phyloP scores from a whole-genome alignment of 192 early-diverging fungal genomes.

The Thoreauomyces humboldtii region DNA sequence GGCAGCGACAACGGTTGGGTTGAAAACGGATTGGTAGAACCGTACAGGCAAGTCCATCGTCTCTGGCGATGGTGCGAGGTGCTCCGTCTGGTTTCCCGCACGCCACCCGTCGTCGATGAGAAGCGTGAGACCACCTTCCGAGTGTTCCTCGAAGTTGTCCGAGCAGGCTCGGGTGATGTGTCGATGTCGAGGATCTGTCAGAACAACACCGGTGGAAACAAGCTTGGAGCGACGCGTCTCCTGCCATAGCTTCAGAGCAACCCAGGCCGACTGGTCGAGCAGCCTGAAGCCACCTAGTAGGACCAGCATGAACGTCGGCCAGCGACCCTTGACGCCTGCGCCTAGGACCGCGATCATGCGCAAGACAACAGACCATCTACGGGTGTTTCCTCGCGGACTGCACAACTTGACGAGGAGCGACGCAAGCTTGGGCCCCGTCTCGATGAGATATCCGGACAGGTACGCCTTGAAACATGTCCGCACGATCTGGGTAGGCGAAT shows the following conservation, averaged over 20 bases:
- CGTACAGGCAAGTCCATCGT: no score
- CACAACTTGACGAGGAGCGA: background rate
- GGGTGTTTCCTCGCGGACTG: background rate
- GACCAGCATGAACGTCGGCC: slow-evolving; percentile 26
- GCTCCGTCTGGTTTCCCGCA: no score
- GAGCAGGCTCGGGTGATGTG: no score
- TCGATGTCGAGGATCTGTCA: no score
- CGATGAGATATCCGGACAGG: slow-evolving; percentile 4
- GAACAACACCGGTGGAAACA: background rate
- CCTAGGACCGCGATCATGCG: background rate
- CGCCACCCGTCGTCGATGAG: background rate
- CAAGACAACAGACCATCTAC: background rate
- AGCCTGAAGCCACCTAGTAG: slow-evolving; percentile 19
- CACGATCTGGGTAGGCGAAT: background rate
- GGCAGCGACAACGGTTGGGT: slow-evolving; percentile 6
- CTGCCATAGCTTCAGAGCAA: background rate
- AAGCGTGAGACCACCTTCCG: background rate
- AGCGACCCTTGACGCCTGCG: background rate
- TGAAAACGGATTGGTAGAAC: background rate
- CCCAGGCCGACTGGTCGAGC: slow-evolving; percentile 10
- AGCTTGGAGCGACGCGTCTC: background rate
- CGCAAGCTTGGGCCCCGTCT: background rate
- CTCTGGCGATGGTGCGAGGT: background rate
- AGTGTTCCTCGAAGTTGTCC: no score
- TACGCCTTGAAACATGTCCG: slow-evolving; percentile 6